Percentiles rank a stretch among this genome's conserved stretches.
These are phyloP conservation scores for Sanguinoderma infundibulare DNA, from an alignment of 1,284 basidiomycete species.

Conservation along the genomic window DNA sequence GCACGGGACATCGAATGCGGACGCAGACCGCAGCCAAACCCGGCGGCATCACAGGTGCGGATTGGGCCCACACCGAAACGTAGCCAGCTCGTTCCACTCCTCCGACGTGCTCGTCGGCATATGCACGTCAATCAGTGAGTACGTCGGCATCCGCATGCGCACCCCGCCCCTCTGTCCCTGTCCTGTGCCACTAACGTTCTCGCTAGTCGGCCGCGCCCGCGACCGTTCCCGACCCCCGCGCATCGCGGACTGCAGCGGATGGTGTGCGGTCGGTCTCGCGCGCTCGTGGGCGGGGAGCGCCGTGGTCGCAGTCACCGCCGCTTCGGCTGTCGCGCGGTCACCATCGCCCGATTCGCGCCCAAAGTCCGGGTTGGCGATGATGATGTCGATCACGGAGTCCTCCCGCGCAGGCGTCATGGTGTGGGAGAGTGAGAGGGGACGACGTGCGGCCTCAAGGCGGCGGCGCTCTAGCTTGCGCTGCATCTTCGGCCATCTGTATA, in stretches of 20 bases:
- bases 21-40: too few relatives aligned
- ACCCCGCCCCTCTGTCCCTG: neutral
- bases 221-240: neutral
- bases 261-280: neutral
- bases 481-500: constrained; percentile 31
- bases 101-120: neutral
- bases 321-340: neutral
- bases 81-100: constrained; percentile 1
- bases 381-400: neutral
- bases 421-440: neutral
- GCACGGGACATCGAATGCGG: too few relatives aligned
- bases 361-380: neutral
- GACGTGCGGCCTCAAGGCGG: neutral
- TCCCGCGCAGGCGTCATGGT: neutral
- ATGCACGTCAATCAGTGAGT: neutral
- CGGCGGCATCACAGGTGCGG: too few relatives aligned
- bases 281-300: neutral
- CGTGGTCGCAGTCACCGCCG: neutral
- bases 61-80: too few relatives aligned
- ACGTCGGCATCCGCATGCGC: neutral
- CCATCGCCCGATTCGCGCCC: neutral
- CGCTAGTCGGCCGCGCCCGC: neutral
- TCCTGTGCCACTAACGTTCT: neutral
- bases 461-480: constrained; percentile 24
- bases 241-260: neutral